Conservation (phyloP, 371 early-diverging fungal genomes). For the Saksenaea vasiformis region DNA sequence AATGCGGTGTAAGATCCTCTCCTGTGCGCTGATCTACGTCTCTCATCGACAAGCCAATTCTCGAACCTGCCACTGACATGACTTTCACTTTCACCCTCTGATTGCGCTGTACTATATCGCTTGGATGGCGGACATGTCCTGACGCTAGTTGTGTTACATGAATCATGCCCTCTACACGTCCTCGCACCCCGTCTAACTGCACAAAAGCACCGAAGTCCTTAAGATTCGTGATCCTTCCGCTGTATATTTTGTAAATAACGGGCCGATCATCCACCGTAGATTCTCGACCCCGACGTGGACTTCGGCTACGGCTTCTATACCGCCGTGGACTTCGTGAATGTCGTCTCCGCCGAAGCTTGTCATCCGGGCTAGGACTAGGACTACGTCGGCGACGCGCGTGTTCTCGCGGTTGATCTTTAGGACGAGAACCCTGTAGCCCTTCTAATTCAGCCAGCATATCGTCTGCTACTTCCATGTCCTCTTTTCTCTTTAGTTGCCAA, state of each 20-base stretch:
- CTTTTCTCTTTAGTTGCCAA: slow-evolving; percentile 47
- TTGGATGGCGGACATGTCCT: slow-evolving; percentile 77
- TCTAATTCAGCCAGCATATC: slow-evolving; percentile 65
- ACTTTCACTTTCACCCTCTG: slow-evolving; percentile 92
- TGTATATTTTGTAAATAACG: slow-evolving; percentile 88
- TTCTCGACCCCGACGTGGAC: slow-evolving; percentile 23
- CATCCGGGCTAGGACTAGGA: slow-evolving; percentile 29
- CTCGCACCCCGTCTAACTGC: slow-evolving; percentile 73
- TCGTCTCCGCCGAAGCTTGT: slow-evolving; percentile 22
- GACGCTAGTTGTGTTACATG: slow-evolving; percentile 76
- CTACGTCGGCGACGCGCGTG: slow-evolving; percentile 20
- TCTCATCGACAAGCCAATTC: slow-evolving; percentile 88
- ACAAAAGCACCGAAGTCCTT: slow-evolving; percentile 95
- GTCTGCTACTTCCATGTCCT: slow-evolving; percentile 46
- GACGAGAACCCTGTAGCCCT: slow-evolving; percentile 29
- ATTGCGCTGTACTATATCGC: slow-evolving; percentile 77
- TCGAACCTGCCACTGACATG: slow-evolving; percentile 80
- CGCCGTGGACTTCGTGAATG: slow-evolving; percentile 31
- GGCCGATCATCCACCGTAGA: slow-evolving; percentile 71
- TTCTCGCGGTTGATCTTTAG: slow-evolving; percentile 11
- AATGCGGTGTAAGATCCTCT: slow-evolving; percentile 75
- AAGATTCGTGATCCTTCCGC: slow-evolving; percentile 75
- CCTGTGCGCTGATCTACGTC: slow-evolving; percentile 95
- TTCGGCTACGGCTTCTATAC: slow-evolving; percentile 35
- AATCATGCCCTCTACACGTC: slow-evolving; percentile 81